Evolutionary conservation across 768 basidiomycete genomes (phyloP), one percentile per base, ranked within the genome.

Genomic region (Russula griseocarnosa): DNA sequence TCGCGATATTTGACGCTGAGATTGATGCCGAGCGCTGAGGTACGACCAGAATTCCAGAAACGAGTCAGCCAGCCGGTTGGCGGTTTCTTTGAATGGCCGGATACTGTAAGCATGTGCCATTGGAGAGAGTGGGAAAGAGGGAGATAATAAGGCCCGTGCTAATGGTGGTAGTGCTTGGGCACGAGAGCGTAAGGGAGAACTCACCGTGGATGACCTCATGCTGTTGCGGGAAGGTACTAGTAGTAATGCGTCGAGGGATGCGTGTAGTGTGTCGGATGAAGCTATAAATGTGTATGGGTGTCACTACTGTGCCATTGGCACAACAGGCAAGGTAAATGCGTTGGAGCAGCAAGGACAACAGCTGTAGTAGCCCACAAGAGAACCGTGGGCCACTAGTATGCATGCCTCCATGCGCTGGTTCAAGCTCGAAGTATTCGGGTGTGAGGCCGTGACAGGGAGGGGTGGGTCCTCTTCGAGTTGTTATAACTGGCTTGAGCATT

Each of bases 61-160:
- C 38, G 10, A 7, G 60, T n/a, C n/a, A n/a, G n/a, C 56, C 52
- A 66, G 65, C n/a, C 61, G 47, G 14, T 16, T 60, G 36, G 58
- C 58, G 10, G 55, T 55, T 20, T 42, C 52, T 10, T 50, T 60
- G 63, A 64, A 34, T 24, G 58, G 58, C 24, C 40, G 58, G 53
- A 60, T 49, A 10, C n/a, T n/a, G n/a, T n/a, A n/a, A 55, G n/a
- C 52, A 60, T 64, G 26, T 32, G 58, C 63, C 58, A 59, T 14
- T 20, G 14, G 57, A 57, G 57, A 38, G 57, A 3, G 52, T 10
- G 46, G 24, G 46, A 16, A n/a, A 22, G 53, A 24, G 46, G 24
- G 42, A 47, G 46, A 47, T n/a, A 42, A 42, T 63, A 20, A 49
- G 57, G 28, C 11, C 10, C 6, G 32, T 46, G 62, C 13, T 20